phyloP scores from a whole-genome alignment of 805 yeast genomes.

The Teunomyces panamensis region DNA sequence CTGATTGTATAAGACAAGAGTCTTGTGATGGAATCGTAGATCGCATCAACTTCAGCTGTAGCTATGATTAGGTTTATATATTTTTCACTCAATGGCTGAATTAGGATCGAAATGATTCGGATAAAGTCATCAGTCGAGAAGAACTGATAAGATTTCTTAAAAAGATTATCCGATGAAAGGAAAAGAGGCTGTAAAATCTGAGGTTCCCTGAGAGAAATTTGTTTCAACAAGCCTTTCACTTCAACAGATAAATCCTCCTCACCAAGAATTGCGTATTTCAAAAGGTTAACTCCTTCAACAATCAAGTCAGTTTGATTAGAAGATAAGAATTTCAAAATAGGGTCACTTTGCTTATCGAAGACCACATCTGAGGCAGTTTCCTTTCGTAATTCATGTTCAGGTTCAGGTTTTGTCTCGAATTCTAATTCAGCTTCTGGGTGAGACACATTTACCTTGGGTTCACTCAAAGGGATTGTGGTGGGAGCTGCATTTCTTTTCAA shows the following conservation, averaged over 20 bases:
- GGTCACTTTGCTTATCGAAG: constrained; percentile 28
- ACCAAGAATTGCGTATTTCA: constrained; percentile 36
- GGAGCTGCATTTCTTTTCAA: too few species aligned
- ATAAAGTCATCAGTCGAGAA: constrained; percentile 35
- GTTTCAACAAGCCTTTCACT: constrained; percentile 19
- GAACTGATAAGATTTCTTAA: constrained; percentile 22
- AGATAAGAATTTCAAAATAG: constrained; percentile 33
- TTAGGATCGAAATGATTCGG: constrained; percentile 26
- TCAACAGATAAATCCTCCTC: constrained; percentile 31
- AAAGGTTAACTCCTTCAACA: constrained; percentile 34
- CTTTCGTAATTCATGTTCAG: not conserved
- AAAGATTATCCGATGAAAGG: constrained; percentile 19
- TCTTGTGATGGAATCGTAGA: constrained; percentile 26
- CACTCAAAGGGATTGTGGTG: too few species aligned
- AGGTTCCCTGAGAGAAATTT: constrained; percentile 30
- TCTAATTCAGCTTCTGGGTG: not conserved
- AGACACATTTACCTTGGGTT: too few species aligned
- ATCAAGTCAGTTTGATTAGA: constrained; percentile 29
- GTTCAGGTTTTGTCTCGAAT: not conserved
- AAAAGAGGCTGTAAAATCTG: constrained; percentile 30
- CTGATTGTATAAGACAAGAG: constrained; percentile 31
- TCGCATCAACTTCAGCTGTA: constrained; percentile 21
- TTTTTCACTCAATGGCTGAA: constrained; percentile 18
- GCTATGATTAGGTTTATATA: constrained; percentile 21
- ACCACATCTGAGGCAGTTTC: not conserved